Conservation (phyloP, 352 stramenopile genomes). For the Thraustochytrium striatum region DNA sequence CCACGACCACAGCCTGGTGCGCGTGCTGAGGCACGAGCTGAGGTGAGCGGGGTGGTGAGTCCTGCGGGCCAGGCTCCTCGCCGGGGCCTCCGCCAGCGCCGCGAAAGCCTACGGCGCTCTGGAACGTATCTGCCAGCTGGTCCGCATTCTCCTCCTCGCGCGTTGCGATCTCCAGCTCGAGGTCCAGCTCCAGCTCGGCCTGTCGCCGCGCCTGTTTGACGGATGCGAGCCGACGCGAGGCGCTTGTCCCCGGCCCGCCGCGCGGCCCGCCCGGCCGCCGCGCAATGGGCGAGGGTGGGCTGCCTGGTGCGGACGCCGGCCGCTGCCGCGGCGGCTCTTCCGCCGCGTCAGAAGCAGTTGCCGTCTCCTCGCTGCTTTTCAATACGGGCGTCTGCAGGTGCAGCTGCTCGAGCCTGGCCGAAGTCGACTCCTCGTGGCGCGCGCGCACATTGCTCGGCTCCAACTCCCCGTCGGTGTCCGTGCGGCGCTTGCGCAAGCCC, state of each 20-base stretch:
- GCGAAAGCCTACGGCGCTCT: constrained; percentile 32
- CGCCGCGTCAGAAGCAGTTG: neutral
- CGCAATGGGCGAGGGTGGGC: neutral
- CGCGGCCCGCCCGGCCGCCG: too few species aligned
- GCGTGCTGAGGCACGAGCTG: neutral
- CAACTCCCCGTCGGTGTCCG: too few species aligned
- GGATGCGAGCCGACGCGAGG: neutral
- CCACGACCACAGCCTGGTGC: neutral
- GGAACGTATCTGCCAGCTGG: constrained; percentile 37
- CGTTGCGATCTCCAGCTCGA: neutral
- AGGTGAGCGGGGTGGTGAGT: neutral
- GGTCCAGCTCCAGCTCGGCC: constrained; percentile 32
- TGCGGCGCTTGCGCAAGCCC: too few species aligned
- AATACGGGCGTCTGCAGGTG: too few species aligned
- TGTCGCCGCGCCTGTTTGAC: neutral
- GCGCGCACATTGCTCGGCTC: too few species aligned
- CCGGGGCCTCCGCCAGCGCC: neutral
- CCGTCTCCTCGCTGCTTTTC: too few species aligned
- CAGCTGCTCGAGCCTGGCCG: too few species aligned
- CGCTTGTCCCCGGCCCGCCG: neutral
- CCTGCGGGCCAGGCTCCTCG: neutral
- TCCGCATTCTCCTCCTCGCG: constrained; percentile 36
- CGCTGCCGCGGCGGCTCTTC: neutral
- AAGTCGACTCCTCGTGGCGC: too few species aligned
- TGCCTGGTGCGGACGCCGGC: neutral